A percentile compares a stretch with the other conserved stretches of the same genome.
Evolutionary conservation across 2,329 filamentous ascomycete species (phyloP).

Genomic region (Fusarium odoratissimum): DNA sequence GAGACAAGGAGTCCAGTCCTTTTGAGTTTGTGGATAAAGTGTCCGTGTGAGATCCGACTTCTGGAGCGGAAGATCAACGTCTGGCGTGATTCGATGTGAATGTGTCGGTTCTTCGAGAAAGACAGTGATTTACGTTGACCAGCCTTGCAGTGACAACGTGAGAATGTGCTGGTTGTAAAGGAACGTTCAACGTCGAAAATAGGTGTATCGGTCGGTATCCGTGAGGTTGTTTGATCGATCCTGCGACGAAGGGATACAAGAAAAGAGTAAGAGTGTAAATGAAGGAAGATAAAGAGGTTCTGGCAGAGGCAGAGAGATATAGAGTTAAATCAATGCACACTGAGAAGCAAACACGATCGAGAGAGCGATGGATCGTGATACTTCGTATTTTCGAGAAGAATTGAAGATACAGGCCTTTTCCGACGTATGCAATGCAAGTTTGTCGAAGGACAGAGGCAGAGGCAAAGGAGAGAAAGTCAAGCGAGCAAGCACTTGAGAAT

Average conservation of each 20-base stretch:
- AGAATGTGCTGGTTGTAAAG: constrained; percentile 27
- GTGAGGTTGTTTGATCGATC: constrained; percentile 41
- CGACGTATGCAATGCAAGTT: constrained; percentile 24
- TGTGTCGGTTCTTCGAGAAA: constrained; percentile 29
- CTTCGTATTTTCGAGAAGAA: constrained; percentile 33
- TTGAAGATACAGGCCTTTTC: constrained; percentile 41
- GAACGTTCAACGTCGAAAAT: constrained; percentile 49
- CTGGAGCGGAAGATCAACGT: constrained; percentile 28
- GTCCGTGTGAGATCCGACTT: constrained; percentile 26
- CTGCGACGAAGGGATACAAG: constrained; percentile 44
- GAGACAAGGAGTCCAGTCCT: constrained; percentile 47
- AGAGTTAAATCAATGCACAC: constrained; percentile 21
- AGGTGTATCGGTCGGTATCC: constrained; percentile 40
- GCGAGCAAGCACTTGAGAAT: constrained; percentile 20
- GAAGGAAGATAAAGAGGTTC: constrained; percentile 17
- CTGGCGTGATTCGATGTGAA: constrained; percentile 29
- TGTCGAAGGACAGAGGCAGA: constrained; percentile 24
- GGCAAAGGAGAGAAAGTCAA: constrained; percentile 38
- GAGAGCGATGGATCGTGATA: constrained; percentile 35
- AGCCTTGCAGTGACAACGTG: constrained; percentile 28
- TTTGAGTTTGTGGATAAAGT: constrained; percentile 20
- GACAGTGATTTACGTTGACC: constrained; percentile 32
- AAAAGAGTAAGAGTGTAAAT: constrained; percentile 11
- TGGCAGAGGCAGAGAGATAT: constrained; percentile 19
- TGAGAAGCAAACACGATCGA: constrained; percentile 34